A percentile compares a stretch with the other conserved stretches of the same genome.
phyloP scores from a whole-genome alignment of 2,329 filamentous ascomycete genomes.

The Fusarium buxicola region DNA sequence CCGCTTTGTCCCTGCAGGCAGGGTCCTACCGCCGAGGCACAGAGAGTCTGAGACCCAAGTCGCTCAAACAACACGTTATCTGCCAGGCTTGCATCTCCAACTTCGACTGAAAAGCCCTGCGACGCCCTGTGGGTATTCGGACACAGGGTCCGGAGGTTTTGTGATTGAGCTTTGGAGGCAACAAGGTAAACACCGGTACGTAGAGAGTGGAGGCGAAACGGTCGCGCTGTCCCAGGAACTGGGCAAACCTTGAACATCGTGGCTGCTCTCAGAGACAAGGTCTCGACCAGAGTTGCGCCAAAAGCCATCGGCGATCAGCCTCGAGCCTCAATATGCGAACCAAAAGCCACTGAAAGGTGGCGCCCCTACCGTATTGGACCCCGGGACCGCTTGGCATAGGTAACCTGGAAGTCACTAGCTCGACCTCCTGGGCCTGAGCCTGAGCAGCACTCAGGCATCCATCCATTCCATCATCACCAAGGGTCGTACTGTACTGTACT shows the following conservation, averaged over 20 bases:
- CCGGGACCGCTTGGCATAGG: constrained; percentile 3
- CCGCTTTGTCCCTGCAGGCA: constrained; percentile 18
- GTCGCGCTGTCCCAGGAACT: constrained; percentile 20
- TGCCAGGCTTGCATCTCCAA: constrained; percentile 15
- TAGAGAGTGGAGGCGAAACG: constrained; percentile 23
- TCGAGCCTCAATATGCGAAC: constrained; percentile 22
- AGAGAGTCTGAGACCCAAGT: constrained; percentile 7
- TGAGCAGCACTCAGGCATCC: constrained; percentile 8
- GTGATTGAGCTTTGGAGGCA: constrained; percentile 8
- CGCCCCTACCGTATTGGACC: constrained; percentile 10
- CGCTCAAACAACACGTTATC: constrained; percentile 21
- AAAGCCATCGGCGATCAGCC: constrained; percentile 29
- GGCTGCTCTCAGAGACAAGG: constrained; percentile 8
- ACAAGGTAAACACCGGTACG: no score
- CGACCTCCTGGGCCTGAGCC: constrained; percentile 1
- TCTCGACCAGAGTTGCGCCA: constrained; percentile 23
- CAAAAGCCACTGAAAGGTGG: constrained; percentile 20
- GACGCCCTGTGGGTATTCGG: constrained; percentile 9
- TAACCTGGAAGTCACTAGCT: constrained; percentile 2
- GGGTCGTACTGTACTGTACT: no score
- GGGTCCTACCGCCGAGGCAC: constrained; percentile 8
- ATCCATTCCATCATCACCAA: constrained; percentile 4
- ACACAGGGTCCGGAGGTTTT: constrained; percentile 2
- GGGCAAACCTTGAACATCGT: constrained; percentile 24
- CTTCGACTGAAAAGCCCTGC: not conserved